These are phyloP conservation scores for Fonsecaea nubica DNA, from an alignment of 2,329 filamentous ascomycete species.

Conservation along the genomic window DNA sequence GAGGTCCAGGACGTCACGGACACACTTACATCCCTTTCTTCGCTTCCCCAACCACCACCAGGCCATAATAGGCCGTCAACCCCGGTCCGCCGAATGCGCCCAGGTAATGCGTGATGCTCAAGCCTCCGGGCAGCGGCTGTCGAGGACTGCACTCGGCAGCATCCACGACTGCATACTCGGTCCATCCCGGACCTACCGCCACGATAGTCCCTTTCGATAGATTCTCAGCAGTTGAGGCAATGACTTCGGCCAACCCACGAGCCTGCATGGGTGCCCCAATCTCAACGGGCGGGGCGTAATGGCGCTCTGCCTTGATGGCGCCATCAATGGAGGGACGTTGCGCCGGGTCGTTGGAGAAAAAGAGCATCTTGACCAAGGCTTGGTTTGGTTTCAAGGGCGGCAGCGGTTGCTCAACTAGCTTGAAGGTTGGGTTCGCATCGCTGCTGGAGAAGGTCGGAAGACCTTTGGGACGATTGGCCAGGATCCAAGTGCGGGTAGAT, in stretches of 20 bases:
- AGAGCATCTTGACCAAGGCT: constrained; percentile 55
- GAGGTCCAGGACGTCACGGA: background rate
- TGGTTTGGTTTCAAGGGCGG: constrained; percentile 47
- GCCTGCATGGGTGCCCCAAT: constrained; percentile 50
- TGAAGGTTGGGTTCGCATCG: constrained; percentile 31
- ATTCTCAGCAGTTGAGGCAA: constrained; percentile 45
- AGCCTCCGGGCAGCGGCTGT: constrained; percentile 30
- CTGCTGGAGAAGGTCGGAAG: constrained; percentile 26
- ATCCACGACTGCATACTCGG: constrained; percentile 51
- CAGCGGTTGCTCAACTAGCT: constrained; percentile 28
- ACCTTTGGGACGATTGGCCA: constrained; percentile 32
- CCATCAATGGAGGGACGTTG: constrained; percentile 59
- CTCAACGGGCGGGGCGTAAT: constrained; percentile 56
- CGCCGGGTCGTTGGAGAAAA: constrained; percentile 61
- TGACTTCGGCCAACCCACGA: constrained; percentile 47
- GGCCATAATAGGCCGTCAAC: constrained; percentile 77
- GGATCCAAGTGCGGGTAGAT: constrained; percentile 33
- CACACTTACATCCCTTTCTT: constrained; percentile 63
- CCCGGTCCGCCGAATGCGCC: constrained; percentile 49
- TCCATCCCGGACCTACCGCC: constrained; percentile 46
- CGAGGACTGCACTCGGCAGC: constrained; percentile 39
- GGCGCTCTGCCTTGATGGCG: constrained; percentile 44
- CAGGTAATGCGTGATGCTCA: constrained; percentile 52
- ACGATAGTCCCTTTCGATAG: constrained; percentile 49
- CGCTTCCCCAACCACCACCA: constrained; percentile 70